phyloP scores from a whole-genome alignment of 345 rosid species.

The Gossypium turneri region DNA sequence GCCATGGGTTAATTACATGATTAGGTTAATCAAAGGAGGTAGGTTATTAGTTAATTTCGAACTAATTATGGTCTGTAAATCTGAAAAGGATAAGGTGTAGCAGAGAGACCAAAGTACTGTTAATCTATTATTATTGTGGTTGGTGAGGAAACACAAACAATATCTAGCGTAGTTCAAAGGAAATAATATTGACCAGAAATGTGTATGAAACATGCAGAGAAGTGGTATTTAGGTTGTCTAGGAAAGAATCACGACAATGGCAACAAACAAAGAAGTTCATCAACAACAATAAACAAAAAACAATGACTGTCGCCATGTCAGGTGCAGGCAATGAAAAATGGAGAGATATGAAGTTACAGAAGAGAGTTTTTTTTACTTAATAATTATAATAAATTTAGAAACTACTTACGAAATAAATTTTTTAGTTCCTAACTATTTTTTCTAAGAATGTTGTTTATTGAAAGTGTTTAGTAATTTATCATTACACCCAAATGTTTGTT shows the following conservation, averaged over 20 bases:
- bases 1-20: conserved; percentile 18
- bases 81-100: background rate
- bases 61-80: background rate
- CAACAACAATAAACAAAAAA: conserved; percentile 17
- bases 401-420: too few relatives aligned
- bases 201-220: conserved; percentile 23
- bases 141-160: too few relatives aligned
- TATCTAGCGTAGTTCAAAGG: background rate
- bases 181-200: conserved; percentile 21
- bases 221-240: background rate
- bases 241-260: conserved; percentile 48
- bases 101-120: background rate
- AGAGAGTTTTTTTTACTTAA: background rate
- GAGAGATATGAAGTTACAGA: conserved; percentile 16
- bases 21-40: conserved; percentile 19
- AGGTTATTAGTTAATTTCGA: background rate
- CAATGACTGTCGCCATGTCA: conserved; percentile 45
- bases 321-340: conserved; percentile 38
- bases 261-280: conserved; percentile 13
- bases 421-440: too few relatives aligned
- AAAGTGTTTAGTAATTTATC: too few relatives aligned
- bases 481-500: too few relatives aligned
- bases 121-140: background rate
- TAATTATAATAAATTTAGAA: too few relatives aligned
- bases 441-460: too few relatives aligned